Conservation (phyloP, 2,329 filamentous ascomycete species). For the Cladobotryum protrusum region DNA sequence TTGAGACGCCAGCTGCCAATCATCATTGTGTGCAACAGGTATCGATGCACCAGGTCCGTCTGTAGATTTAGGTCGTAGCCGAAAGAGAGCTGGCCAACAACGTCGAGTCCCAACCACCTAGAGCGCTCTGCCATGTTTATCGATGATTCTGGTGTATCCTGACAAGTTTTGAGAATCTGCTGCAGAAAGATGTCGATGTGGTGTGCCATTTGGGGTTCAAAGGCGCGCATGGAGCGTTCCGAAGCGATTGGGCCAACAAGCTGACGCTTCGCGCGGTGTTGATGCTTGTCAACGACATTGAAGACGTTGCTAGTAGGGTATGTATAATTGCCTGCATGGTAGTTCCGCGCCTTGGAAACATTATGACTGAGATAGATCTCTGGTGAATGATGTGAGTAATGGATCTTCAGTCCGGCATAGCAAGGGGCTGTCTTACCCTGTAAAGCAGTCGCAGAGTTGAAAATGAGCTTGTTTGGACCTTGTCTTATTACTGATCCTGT, state of each 20-base stretch:
- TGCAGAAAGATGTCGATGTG: neutral
- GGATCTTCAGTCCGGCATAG: no score
- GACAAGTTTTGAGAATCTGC: neutral
- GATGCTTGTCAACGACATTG: neutral
- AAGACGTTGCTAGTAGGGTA: neutral
- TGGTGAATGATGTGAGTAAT: neutral
- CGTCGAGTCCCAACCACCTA: neutral
- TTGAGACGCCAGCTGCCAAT: neutral
- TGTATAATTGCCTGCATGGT: neutral
- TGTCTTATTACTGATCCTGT: slow-evolving; percentile 1
- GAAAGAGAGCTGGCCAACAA: slow-evolving; percentile 1
- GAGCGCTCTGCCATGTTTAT: neutral
- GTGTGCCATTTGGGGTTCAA: neutral
- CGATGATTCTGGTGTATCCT: no score
- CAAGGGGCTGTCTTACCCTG: neutral
- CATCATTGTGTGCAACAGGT: neutral
- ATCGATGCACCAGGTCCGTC: neutral
- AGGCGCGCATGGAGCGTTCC: slow-evolving; percentile 4
- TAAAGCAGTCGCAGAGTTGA: neutral
- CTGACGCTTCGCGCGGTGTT: neutral
- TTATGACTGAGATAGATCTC: neutral
- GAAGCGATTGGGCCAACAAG: neutral
- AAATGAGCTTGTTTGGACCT: neutral
- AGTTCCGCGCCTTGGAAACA: neutral
- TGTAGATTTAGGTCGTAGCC: neutral